phyloP scores from a whole-genome alignment of 495 filamentous ascomycete genomes.

The Geoglossum glabrum region DNA sequence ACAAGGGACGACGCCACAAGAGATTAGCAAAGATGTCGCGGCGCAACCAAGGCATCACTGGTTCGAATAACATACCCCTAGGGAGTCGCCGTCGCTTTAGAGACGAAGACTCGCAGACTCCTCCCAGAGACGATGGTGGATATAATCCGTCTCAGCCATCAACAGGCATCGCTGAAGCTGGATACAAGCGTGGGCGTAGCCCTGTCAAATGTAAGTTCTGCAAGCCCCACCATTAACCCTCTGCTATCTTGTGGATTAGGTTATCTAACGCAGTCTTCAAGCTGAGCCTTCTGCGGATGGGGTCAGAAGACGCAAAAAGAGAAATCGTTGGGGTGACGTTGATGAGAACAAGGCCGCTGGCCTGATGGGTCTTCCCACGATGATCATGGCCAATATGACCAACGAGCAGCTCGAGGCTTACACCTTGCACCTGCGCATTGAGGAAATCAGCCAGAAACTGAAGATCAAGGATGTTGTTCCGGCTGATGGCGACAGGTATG shows the following conservation, averaged over 20 bases:
- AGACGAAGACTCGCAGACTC: conserved; percentile 26
- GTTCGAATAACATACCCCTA: conserved; percentile 94
- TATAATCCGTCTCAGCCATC: conserved; percentile 35
- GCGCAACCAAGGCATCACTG: conserved; percentile 90
- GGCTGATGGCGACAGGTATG: conserved; percentile 75
- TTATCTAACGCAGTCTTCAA: conserved; percentile 9
- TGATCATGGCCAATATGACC: conserved; percentile 93
- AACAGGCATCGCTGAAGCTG: conserved; percentile 24
- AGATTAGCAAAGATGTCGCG: conserved; percentile 45
- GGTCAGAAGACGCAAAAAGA: conserved; percentile 74
- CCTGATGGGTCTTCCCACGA: conserved; percentile 89
- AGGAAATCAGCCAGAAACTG: conserved; percentile 97
- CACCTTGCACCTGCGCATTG: conserved; percentile 80
- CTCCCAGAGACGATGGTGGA: conserved; percentile 30
- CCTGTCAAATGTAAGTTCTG: conserved; percentile 35
- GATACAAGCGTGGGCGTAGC: conserved; percentile 56
- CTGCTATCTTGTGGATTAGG: background rate
- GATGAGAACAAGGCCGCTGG: conserved; percentile 95
- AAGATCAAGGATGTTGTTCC: conserved; percentile 96
- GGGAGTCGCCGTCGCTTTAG: conserved; percentile 73
- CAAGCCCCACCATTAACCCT: background rate
- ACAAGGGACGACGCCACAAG: background rate
- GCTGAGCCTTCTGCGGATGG: conserved; percentile 42
- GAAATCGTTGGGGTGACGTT: conserved; percentile 91
- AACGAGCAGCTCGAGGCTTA: conserved; percentile 96